Percentiles rank a stretch among this genome's conserved stretches.
These are phyloP conservation scores for Nannizzia gypsea DNA, from an alignment of 2,329 filamentous ascomycete genomes.

Conservation along the genomic window DNA sequence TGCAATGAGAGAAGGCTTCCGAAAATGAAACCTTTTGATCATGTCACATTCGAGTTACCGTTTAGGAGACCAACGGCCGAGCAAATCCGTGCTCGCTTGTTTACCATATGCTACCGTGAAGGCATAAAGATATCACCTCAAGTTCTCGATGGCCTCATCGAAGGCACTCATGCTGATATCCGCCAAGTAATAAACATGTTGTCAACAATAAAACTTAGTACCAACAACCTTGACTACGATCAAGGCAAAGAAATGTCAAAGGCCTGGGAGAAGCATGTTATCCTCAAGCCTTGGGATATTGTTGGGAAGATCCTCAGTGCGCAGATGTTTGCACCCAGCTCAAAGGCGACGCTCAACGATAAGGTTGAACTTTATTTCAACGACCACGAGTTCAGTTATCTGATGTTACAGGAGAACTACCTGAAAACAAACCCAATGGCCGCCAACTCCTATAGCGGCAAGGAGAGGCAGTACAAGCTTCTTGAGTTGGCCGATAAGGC, in stretches of 20 bases:
- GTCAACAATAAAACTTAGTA: constrained; percentile 81
- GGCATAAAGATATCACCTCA: constrained; percentile 69
- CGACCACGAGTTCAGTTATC: constrained; percentile 90
- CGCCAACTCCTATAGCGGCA: constrained; percentile 50
- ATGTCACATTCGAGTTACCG: constrained; percentile 67
- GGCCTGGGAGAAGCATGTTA: constrained; percentile 94
- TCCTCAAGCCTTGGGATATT: constrained; percentile 97
- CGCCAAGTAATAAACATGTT: constrained; percentile 99
- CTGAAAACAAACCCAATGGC: constrained; percentile 66
- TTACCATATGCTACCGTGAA: constrained; percentile 90
- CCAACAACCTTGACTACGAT: constrained; percentile 66
- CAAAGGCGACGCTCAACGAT: constrained; percentile 82
- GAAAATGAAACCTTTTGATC: constrained; percentile 98
- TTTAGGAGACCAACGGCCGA: constrained; percentile 86
- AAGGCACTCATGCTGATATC: constrained; percentile 91
- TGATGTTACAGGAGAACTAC: constrained; percentile 99
- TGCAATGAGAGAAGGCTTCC: constrained; percentile 88
- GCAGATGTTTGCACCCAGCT: constrained; percentile 71
- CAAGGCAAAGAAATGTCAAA: constrained; percentile 90
- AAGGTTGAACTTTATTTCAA: constrained; percentile 99
- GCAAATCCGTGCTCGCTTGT: constrained; percentile 80
- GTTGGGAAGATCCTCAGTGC: constrained; percentile 82
- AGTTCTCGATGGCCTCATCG: constrained; percentile 86
- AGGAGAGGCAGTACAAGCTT: constrained; percentile 65
- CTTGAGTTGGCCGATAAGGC: constrained; percentile 78